Evolutionary conservation across 495 filamentous ascomycete genomes (phyloP).

Genomic region (Podospora pseudopauciseta): DNA sequence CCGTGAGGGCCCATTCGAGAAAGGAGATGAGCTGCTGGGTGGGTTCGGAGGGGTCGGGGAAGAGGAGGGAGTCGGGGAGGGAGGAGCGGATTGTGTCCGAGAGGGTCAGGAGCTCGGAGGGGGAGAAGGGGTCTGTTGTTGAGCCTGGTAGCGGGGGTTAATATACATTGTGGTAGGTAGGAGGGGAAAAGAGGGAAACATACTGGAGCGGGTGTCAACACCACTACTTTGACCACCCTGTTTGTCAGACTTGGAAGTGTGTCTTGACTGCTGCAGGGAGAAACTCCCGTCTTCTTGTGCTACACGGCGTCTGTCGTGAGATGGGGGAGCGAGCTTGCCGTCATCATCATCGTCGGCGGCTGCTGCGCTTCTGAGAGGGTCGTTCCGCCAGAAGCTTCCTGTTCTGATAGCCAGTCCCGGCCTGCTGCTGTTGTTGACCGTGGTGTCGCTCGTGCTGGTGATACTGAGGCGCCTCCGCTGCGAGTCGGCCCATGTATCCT

Average conservation of each 20-base stretch:
- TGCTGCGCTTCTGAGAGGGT: not conserved
- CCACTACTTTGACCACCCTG: not conserved
- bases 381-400: not conserved
- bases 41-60: constrained; percentile 17
- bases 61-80: constrained; percentile 21
- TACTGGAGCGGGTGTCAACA: not conserved
- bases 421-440: constrained; percentile 9
- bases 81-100: constrained; percentile 35
- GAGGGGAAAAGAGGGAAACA: not conserved
- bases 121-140: not conserved
- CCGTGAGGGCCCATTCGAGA: constrained; percentile 33
- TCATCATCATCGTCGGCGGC: too few species aligned
- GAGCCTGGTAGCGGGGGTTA: not conserved
- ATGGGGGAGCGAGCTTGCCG: too few species aligned
- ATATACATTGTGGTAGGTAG: not conserved
- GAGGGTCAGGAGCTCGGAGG: constrained; percentile 24
- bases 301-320: not conserved
- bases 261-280: not conserved
- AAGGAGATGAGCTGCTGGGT: constrained; percentile 27
- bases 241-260: not conserved
- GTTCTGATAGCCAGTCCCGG: not conserved
- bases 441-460: constrained; percentile 8
- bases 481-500: constrained; percentile 1
- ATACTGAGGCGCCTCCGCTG: not conserved
- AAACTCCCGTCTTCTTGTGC: not conserved